Base-by-base conservation (phyloP, 2,329 filamentous ascomycete species). In the Macrophomina phaseolina region DNA sequence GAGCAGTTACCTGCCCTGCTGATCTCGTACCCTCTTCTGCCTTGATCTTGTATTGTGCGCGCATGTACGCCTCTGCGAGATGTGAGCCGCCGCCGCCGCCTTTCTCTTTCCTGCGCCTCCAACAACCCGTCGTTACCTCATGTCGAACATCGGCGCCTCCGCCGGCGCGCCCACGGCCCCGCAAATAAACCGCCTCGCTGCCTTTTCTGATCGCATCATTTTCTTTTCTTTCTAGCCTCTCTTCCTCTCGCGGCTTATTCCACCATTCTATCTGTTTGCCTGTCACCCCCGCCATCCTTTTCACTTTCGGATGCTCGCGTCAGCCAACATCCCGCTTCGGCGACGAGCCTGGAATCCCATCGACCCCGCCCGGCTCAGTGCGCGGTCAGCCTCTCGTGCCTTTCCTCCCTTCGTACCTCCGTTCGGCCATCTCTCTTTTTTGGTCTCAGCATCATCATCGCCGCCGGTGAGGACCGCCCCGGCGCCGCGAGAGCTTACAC, bases 91-190 rank as follows among this genome's bases (percentile, higher is more conserved):
- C 58, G 58, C 58, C 11, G 16, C 11, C 16, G 11, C 9, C 45
- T 30, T 60, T 23, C 23, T 23, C 23, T 23, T 23, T 23, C 23
- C 23, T 51, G 56, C 42, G 36, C 42, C 45, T 49, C 56, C 42
- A 23, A 46, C 56, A 62, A 62, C 58, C 58, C n/a, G 28, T 18
- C n/a, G 58, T 62, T 62, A 62, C 58, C 58, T 62, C 42, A 30
- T 45, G n/a, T 7, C 45, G 1, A 18, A 45, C 30, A 28, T 18
- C 23, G 11, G 12, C 18, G 51, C 52, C 52, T 23, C 23, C 23
- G 23, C 23, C 23, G 23, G 23, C 34, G 34, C 52, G n/a, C 40
- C 40, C 38, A 36, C 53, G 36, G 18, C 36, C 38, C 5, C 23
- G 38, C 55, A 42, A 6, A 48, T 28, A 34, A 18, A 12, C 38